A percentile compares a stretch with the other conserved stretches of the same genome.
Evolutionary conservation across 1,284 basidiomycete genomes (phyloP).

Genomic region (Irpex lacteus): DNA sequence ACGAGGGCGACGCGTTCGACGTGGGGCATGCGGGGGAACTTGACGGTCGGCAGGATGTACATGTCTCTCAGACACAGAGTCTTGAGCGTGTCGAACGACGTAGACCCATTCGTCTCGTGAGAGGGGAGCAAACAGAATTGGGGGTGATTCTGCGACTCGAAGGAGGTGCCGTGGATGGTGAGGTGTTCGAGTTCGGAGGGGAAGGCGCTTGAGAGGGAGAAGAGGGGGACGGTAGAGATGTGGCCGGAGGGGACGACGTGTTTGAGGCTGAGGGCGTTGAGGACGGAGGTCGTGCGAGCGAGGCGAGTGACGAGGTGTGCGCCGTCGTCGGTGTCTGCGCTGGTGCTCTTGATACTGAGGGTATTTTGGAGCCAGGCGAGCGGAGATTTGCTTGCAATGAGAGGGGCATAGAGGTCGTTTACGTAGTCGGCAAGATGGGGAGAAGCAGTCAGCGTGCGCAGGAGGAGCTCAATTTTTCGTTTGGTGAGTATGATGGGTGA

Average conservation of each 20-base stretch:
- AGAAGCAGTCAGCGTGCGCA: slow-evolving; percentile 4
- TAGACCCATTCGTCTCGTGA: not conserved
- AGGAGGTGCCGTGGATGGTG: slow-evolving; percentile 11
- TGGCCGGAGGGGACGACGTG: slow-evolving; percentile 7
- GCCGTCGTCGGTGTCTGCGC: slow-evolving; percentile 1
- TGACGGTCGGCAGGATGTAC: slow-evolving; percentile 10
- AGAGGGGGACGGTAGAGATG: slow-evolving; percentile 5
- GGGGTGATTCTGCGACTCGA: slow-evolving; percentile 10
- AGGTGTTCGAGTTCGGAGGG: slow-evolving; percentile 4
- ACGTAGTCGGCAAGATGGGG: slow-evolving; percentile 10
- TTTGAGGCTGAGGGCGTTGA: slow-evolving; percentile 8
- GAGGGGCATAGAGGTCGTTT: slow-evolving; percentile 12
- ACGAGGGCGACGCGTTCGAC: slow-evolving; percentile 10
- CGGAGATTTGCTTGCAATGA: not conserved
- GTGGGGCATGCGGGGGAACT: slow-evolving; percentile 9
- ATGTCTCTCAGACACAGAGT: slow-evolving; percentile 13
- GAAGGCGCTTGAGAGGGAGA: not conserved
- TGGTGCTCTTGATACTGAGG: slow-evolving; percentile 4
- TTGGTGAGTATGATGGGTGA: slow-evolving; percentile 8
- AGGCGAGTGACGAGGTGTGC: not conserved
- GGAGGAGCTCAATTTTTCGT: slow-evolving; percentile 9
- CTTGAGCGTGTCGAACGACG: slow-evolving; percentile 6
- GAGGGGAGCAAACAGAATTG: slow-evolving; percentile 10
- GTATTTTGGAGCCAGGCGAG: slow-evolving; percentile 10
- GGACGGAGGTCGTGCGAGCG: not conserved